These are phyloP conservation scores for Vaccinium darrowii DNA, from an alignment of 148 eudicot species.

Conservation along the genomic window DNA sequence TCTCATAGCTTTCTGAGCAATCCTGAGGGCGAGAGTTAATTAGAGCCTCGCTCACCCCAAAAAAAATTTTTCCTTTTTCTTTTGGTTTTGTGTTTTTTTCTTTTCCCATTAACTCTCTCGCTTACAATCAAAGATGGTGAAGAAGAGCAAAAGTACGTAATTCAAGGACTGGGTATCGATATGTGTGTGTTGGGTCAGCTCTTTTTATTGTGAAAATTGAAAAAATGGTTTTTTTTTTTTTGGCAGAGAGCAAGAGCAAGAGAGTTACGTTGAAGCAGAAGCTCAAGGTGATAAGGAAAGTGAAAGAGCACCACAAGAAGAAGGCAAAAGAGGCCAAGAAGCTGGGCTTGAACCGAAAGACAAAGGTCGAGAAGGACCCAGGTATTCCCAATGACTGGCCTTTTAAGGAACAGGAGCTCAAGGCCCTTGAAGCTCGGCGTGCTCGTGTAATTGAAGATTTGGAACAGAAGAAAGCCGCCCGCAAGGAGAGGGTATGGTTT, in stretches of 20 bases:
- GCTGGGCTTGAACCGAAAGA: constrained; percentile 55
- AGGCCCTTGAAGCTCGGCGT: constrained; percentile 75
- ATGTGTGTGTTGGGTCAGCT: too few species aligned
- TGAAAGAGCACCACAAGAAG: constrained; percentile 93
- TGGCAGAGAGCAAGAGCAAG: constrained; percentile 93
- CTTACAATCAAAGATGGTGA: constrained; percentile 48
- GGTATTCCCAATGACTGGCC: constrained; percentile 99
- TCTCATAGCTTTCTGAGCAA: constrained; percentile 30
- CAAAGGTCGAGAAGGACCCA: constrained; percentile 84
- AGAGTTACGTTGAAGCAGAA: constrained; percentile 69
- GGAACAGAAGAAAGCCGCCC: constrained; percentile 88
- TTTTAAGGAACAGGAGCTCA: constrained; percentile 93
- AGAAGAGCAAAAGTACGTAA: constrained; percentile 71
- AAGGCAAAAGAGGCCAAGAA: constrained; percentile 94
- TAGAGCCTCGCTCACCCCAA: constrained; percentile 39
- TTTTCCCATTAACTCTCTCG: background rate
- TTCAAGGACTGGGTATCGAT: background rate
- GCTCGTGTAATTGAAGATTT: constrained; percentile 65
- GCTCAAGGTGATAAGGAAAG: constrained; percentile 75
- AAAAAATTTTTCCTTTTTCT: background rate
- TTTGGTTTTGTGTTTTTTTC: background rate
- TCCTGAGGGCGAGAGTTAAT: constrained; percentile 35
- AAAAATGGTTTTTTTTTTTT: background rate
- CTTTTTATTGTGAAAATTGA: background rate
- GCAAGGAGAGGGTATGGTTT: constrained; percentile 86